These are phyloP conservation scores for Penicillium roqueforti DNA, from an alignment of 495 filamentous ascomycete genomes.

Conservation along the genomic window DNA sequence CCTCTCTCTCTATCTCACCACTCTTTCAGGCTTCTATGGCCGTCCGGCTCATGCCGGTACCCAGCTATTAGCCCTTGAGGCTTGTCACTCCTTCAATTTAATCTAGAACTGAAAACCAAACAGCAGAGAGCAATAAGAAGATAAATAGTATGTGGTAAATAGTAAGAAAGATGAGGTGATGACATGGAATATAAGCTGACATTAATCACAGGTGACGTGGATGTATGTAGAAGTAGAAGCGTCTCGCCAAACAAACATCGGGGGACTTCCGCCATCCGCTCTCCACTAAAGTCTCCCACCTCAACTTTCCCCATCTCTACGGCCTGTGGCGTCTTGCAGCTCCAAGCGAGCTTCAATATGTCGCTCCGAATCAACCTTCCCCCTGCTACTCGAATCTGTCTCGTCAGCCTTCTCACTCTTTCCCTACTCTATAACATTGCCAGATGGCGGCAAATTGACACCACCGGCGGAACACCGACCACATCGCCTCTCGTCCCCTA, in stretches of 20 bases:
- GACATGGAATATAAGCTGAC: not conserved
- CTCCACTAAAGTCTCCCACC: slow-evolving; percentile 8
- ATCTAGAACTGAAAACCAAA: not conserved
- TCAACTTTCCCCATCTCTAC: slow-evolving; percentile 15
- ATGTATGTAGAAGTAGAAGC: not conserved
- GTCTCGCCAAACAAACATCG: slow-evolving; percentile 3
- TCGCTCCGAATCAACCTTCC: slow-evolving; percentile 86
- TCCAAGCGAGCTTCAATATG: slow-evolving; percentile 46
- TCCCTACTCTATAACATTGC: slow-evolving; percentile 74
- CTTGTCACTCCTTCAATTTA: not conserved
- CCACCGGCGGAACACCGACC: slow-evolving; percentile 38
- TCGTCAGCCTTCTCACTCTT: slow-evolving; percentile 67
- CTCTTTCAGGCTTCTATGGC: no score
- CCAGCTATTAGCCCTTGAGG: not conserved
- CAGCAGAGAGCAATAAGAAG: not conserved
- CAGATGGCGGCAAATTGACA: slow-evolving; percentile 60
- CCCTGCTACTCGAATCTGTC: slow-evolving; percentile 78
- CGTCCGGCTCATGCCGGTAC: no score
- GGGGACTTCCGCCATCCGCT: not conserved
- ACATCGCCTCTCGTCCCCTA: slow-evolving; percentile 69
- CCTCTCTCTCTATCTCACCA: no score
- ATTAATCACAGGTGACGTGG: not conserved
- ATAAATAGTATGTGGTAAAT: not conserved
- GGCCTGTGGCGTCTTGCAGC: slow-evolving; percentile 32
- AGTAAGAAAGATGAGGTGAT: not conserved